Evolutionary conservation across 2,329 filamentous ascomycete species (phyloP), one percentile per base, ranked within the genome.

Genomic region (Xylogone sp.): DNA sequence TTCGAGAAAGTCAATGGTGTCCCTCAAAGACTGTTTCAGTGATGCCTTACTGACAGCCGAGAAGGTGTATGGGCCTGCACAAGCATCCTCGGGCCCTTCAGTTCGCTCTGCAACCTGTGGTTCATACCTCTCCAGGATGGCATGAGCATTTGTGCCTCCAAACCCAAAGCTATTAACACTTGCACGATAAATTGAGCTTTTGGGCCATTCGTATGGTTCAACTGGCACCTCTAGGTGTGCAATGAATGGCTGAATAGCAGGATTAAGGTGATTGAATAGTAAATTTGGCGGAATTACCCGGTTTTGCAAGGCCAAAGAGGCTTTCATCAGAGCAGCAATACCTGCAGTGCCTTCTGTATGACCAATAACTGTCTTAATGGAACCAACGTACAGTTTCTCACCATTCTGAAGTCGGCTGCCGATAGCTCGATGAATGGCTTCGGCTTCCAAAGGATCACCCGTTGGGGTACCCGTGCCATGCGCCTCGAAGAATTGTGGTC

Each of bases 161-260:
- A 57, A 60, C 0, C 75, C 75, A 46, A 78, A 65, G n/a, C 51
- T 55, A 45, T 61, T 62, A 9, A 62, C 58, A 50, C 56, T 59
- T 1, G 52, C 60, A 10, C 60, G 39, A 3, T 54, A 50, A n/a
- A 45, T 44, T 4, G 34, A 19, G 2, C 53, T 53, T 4, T 5
- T n/a, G 2, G 60, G 60, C 60, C 59, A 62, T 16, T 43, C 20
- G 34, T 52, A 29, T 55, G 53, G 46, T 55, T n/a, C n/a, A n/a
- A n/a, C n/a, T n/a, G n/a, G n/a, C n/a, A n/a, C n/a, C n/a, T n/a
- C n/a, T n/a, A n/a, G n/a, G n/a, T n/a, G n/a, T n/a, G n/a, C n/a
- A n/a, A n/a, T n/a, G n/a, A n/a, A 59, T 16, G 54, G 57, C 24
- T 51, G 50, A 16, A 71, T 63, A 6, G 56, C 57, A 0, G 67